Evolutionary conservation across 2,329 filamentous ascomycete species (phyloP).

Genomic region (Sodiomyces alkalinus): DNA sequence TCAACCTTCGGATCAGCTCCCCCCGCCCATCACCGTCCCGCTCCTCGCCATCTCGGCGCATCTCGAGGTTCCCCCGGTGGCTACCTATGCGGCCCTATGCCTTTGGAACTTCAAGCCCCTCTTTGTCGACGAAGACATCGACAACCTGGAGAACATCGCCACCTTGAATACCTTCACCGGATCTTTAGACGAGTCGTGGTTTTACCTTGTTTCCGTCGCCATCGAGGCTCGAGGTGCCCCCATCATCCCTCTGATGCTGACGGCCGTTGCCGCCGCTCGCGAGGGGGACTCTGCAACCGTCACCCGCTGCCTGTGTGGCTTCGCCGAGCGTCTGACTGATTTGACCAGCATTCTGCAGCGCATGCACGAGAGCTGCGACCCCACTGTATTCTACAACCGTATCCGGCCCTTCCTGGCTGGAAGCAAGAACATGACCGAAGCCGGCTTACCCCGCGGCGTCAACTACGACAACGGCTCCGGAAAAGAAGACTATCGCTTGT

Average conservation of each 20-base stretch:
- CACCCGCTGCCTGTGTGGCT: slow-evolving; percentile 58
- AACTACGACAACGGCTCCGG: slow-evolving; percentile 72
- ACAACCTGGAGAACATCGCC: slow-evolving; percentile 74
- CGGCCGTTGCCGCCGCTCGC: slow-evolving; percentile 69
- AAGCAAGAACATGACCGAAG: slow-evolving; percentile 94
- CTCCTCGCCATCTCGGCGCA: slow-evolving; percentile 61
- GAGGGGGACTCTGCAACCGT: slow-evolving; percentile 55
- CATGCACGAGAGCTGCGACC: slow-evolving; percentile 94
- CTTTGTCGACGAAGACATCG: slow-evolving; percentile 67
- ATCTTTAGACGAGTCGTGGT: slow-evolving; percentile 94
- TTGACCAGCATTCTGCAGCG: slow-evolving; percentile 62
- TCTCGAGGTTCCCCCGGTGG: slow-evolving; percentile 80
- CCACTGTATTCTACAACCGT: slow-evolving; percentile 85
- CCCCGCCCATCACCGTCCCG: slow-evolving; percentile 69
- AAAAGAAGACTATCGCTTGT: slow-evolving; percentile 58
- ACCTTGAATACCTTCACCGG: slow-evolving; percentile 87
- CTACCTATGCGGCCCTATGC: slow-evolving; percentile 81
- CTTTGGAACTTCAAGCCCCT: slow-evolving; percentile 96
- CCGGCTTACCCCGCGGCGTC: slow-evolving; percentile 75
- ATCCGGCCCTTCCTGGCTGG: slow-evolving; percentile 94
- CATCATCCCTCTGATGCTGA: slow-evolving; percentile 76
- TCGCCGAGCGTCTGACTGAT: slow-evolving; percentile 81
- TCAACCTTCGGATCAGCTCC: slow-evolving; percentile 61
- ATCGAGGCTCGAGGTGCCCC: slow-evolving; percentile 87
- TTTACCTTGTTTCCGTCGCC: slow-evolving; percentile 88